A percentile compares a stretch with the other conserved stretches of the same genome.
These are phyloP conservation scores for Pleomassaria siparia DNA, from an alignment of 2,329 filamentous ascomycete genomes.

Conservation along the genomic window DNA sequence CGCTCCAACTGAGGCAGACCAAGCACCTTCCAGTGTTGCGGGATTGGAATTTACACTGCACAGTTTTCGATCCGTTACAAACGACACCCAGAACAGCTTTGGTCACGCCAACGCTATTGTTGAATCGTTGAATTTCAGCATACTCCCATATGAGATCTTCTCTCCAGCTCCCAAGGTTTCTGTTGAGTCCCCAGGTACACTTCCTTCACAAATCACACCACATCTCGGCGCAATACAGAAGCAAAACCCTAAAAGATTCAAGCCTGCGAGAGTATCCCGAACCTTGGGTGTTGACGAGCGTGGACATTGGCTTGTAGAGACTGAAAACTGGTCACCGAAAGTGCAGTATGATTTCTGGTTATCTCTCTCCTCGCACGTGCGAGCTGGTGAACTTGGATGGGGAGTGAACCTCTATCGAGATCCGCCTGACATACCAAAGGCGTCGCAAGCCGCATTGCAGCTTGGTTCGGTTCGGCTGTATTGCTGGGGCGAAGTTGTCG, in stretches of 20 bases:
- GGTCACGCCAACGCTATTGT: neutral
- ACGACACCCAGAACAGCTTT: neutral
- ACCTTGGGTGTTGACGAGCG: constrained; percentile 64
- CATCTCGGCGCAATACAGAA: constrained; percentile 28
- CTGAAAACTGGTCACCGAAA: constrained; percentile 54
- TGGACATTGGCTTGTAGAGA: constrained; percentile 74
- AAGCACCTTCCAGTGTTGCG: neutral
- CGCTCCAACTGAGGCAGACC: neutral
- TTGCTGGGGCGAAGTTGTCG: constrained; percentile 74
- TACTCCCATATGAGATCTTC: constrained; percentile 24
- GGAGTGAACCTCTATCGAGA: constrained; percentile 59
- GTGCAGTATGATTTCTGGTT: constrained; percentile 61
- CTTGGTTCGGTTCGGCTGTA: constrained; percentile 63
- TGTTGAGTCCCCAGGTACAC: constrained; percentile 12
- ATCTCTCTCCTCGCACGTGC: constrained; percentile 62
- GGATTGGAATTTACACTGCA: neutral
- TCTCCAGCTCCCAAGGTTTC: constrained; percentile 29
- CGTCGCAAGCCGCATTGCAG: constrained; percentile 4
- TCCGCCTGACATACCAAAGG: constrained; percentile 25
- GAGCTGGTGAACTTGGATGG: constrained; percentile 65
- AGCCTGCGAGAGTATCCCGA: constrained; percentile 46
- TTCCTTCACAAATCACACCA: constrained; percentile 34
- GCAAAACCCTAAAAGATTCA: constrained; percentile 35
- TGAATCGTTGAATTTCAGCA: constrained; percentile 20
- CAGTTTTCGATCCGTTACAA: neutral